Evolutionary conservation across 176 grass and related monocot species (phyloP).

Genomic region (Otatea glauca): DNA sequence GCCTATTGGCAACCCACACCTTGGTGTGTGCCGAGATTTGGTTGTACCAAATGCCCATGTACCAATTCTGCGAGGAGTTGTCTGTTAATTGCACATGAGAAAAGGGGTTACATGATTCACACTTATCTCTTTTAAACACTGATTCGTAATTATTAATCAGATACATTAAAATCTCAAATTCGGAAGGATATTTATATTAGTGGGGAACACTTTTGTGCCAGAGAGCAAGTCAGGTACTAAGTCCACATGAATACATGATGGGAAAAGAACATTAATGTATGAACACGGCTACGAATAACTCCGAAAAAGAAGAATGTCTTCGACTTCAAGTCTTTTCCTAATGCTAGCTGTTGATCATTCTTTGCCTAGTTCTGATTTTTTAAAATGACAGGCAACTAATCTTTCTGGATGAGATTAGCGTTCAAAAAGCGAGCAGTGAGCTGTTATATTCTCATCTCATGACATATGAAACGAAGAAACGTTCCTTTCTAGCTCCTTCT

Average conservation of each 20-base stretch:
- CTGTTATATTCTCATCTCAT: not conserved
- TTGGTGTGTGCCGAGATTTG: constrained; percentile 41
- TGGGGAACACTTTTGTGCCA: not conserved
- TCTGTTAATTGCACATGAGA: constrained; percentile 26
- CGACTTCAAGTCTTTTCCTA: no score
- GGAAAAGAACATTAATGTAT: not conserved
- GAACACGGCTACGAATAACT: not conserved
- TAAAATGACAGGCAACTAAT: no score
- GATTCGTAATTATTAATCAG: no score
- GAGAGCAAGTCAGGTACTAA: not conserved
- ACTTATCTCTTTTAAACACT: no score
- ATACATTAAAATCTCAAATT: not conserved
- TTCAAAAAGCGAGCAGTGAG: not conserved
- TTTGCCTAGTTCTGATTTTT: not conserved
- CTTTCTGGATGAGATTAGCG: not conserved
- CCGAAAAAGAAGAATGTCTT: not conserved
- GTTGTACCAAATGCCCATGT: constrained; percentile 71
- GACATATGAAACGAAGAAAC: not conserved
- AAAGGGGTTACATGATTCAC: not conserved
- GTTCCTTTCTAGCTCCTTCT: not conserved
- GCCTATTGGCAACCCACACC: constrained; percentile 62
- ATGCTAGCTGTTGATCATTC: not conserved
- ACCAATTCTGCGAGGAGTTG: constrained; percentile 35
- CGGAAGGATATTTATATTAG: not conserved
- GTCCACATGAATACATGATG: not conserved